Conservation (phyloP, 495 filamentous ascomycete species). For the Chaetomium cochliodes region DNA sequence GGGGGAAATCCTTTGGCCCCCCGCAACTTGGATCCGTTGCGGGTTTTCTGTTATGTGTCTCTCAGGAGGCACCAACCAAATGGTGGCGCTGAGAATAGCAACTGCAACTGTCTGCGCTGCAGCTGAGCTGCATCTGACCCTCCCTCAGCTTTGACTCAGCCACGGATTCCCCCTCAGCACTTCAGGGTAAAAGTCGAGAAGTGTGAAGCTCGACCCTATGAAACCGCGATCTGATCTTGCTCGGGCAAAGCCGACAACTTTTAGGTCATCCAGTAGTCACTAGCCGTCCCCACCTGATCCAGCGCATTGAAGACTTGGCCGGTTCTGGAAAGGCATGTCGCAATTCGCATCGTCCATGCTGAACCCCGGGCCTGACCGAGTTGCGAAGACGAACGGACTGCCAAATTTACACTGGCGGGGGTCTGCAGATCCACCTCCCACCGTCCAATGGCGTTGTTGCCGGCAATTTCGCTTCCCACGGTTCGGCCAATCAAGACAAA, state of each 20-base stretch:
- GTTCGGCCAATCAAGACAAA: conserved; percentile 26
- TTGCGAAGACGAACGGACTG: conserved; percentile 3
- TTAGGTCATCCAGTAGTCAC: not conserved
- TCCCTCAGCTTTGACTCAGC: not conserved
- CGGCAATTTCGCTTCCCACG: conserved; percentile 33
- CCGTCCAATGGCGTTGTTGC: conserved; percentile 26
- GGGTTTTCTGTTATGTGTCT: not conserved
- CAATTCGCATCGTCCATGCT: conserved; percentile 5
- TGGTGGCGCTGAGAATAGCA: conserved; percentile 1
- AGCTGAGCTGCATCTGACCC: not conserved
- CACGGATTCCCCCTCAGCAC: not conserved
- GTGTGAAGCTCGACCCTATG: too few relatives aligned
- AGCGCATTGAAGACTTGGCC: not conserved
- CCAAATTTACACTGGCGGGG: not conserved
- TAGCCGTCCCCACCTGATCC: not conserved
- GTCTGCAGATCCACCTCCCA: not conserved
- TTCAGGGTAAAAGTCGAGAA: too few relatives aligned
- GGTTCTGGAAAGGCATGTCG: not conserved
- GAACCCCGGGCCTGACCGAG: not conserved
- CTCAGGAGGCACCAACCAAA: conserved; percentile 8
- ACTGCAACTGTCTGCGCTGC: not conserved
- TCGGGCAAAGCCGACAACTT: not conserved
- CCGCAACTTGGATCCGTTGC: not conserved
- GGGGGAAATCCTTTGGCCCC: not conserved
- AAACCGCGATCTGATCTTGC: not conserved